These are phyloP conservation scores for Exophiala oligosperma DNA, from an alignment of 2,329 filamentous ascomycete genomes.

Conservation along the genomic window DNA sequence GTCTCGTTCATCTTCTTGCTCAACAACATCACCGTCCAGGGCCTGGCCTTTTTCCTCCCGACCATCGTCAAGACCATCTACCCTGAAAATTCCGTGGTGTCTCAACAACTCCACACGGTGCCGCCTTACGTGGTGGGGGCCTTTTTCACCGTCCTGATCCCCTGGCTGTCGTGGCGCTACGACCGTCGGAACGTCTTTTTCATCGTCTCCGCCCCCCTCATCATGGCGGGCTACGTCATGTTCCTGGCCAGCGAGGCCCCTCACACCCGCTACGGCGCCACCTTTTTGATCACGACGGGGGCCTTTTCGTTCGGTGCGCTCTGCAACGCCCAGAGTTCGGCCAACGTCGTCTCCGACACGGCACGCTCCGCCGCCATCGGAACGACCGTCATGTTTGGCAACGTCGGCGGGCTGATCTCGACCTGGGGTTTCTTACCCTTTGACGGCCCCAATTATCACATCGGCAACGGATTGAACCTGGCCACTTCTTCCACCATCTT, in stretches of 20 bases:
- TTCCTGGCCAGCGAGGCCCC: slow-evolving; percentile 60
- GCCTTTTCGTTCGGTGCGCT: slow-evolving; percentile 65
- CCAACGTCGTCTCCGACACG: slow-evolving; percentile 71
- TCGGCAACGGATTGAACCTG: slow-evolving; percentile 71
- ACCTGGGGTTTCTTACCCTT: slow-evolving; percentile 65
- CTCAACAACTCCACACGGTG: slow-evolving; percentile 69
- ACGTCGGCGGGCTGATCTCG: slow-evolving; percentile 67
- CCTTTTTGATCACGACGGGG: slow-evolving; percentile 66
- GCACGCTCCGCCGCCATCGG: slow-evolving; percentile 67
- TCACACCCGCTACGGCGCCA: slow-evolving; percentile 65
- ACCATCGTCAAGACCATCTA: slow-evolving; percentile 72
- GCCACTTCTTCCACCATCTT: slow-evolving; percentile 61
- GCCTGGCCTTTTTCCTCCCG: slow-evolving; percentile 68
- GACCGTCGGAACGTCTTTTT: slow-evolving; percentile 64
- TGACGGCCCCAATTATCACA: slow-evolving; percentile 66
- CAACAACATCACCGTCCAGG: slow-evolving; percentile 70
- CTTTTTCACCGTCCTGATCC: slow-evolving; percentile 64
- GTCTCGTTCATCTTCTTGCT: slow-evolving; percentile 62
- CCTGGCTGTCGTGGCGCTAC: slow-evolving; percentile 60
- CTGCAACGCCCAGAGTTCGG: slow-evolving; percentile 66
- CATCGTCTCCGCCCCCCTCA: slow-evolving; percentile 59
- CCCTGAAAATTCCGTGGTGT: slow-evolving; percentile 55
- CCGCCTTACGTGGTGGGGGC: slow-evolving; percentile 69
- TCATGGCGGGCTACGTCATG: slow-evolving; percentile 70
- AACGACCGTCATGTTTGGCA: slow-evolving; percentile 70